phyloP scores from a whole-genome alignment of 2,329 filamentous ascomycete genomes.

The Aspergillus aculeatus region DNA sequence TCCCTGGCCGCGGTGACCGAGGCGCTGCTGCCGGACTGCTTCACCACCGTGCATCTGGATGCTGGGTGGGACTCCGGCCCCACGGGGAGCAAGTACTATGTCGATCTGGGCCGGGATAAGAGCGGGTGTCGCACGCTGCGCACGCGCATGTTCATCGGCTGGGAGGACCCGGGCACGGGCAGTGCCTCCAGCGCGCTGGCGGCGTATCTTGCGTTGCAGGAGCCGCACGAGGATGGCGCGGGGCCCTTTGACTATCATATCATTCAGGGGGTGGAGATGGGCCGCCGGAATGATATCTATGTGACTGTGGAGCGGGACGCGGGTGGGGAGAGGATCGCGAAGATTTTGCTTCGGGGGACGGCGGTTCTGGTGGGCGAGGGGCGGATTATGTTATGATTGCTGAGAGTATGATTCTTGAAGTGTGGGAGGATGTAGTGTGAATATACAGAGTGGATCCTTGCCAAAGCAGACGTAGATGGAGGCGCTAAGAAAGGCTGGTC shows the following conservation, averaged over 20 bases:
- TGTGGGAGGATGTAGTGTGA: too few species aligned
- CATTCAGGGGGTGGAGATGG: slow-evolving; percentile 64
- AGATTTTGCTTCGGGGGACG: not conserved
- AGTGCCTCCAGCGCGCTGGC: slow-evolving; percentile 57
- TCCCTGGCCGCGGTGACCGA: not conserved
- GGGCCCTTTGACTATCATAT: slow-evolving; percentile 47
- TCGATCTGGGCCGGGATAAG: not conserved
- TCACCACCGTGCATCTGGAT: not conserved
- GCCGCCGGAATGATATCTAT: slow-evolving; percentile 34
- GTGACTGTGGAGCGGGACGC: not conserved
- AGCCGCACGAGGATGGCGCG: slow-evolving; percentile 25
- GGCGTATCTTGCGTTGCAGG: slow-evolving; percentile 49
- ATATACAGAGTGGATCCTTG: too few species aligned
- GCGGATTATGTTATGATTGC: not conserved
- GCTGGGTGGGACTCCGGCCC: not conserved
- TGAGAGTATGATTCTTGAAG: too few species aligned
- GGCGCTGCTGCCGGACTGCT: not conserved
- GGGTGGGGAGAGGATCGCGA: not conserved
- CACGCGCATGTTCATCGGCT: not conserved
- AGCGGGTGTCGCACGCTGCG: slow-evolving; percentile 21
- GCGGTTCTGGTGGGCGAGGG: not conserved
- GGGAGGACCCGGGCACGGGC: slow-evolving; percentile 63
- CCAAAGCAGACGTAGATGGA: too few species aligned
- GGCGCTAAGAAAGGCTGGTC: too few species aligned
- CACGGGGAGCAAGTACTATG: not conserved